A percentile compares a stretch with the other conserved stretches of the same genome.
Conservation (phyloP, 352 stramenopile genomes). For the Blastocystis sp. region DNA sequence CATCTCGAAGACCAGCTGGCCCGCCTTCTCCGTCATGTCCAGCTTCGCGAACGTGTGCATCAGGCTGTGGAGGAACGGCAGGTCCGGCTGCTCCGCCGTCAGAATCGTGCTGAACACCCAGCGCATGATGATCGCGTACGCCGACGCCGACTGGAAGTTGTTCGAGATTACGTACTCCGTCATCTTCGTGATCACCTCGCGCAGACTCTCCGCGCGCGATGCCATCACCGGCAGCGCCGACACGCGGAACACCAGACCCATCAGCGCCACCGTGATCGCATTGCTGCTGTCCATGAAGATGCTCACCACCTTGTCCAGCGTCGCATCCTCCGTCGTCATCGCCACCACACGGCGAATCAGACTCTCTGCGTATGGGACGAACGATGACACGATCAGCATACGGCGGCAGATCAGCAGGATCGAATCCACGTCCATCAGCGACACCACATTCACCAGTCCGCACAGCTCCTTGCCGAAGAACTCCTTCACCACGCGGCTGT, state of each 20-base stretch:
- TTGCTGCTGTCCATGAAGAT: background rate
- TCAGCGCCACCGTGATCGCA: conserved; percentile 8
- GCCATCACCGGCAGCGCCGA: background rate
- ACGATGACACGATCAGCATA: conserved; percentile 5
- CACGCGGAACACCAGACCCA: conserved; percentile 23
- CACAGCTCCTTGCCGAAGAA: conserved; percentile 42
- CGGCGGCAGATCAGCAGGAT: background rate
- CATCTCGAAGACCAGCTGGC: background rate
- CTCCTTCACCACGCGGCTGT: conserved; percentile 1
- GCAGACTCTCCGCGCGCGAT: background rate
- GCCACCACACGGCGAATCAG: background rate
- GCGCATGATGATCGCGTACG: background rate
- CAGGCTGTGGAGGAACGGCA: background rate
- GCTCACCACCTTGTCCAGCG: background rate
- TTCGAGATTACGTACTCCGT: background rate
- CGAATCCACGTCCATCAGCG: background rate
- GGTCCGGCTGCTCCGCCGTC: background rate
- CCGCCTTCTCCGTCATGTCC: background rate
- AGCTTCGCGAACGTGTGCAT: background rate
- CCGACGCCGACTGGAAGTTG: background rate
- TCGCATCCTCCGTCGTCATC: background rate
- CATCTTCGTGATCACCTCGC: background rate
- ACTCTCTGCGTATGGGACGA: background rate
- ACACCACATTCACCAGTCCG: background rate
- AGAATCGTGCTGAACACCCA: background rate